These are phyloP conservation scores for Pythium angustatum DNA, from an alignment of 352 stramenopile species.

Conservation along the genomic window DNA sequence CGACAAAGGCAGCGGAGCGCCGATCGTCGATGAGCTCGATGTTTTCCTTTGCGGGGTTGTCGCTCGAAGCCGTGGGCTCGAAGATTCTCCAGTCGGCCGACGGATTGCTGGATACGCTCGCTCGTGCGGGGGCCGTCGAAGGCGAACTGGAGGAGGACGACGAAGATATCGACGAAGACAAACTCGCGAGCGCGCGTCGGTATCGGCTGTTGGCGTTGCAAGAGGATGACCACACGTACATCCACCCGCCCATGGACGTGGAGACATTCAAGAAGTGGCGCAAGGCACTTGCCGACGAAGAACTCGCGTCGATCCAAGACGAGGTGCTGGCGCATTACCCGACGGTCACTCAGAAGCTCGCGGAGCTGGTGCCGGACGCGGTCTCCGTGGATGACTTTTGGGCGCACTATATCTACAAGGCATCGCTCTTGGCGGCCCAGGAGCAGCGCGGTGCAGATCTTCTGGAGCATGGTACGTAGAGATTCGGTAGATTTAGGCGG, in stretches of 20 bases:
- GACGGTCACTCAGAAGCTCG: conserved; percentile 52
- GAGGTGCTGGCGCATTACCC: conserved; percentile 70
- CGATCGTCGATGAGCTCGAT: conserved; percentile 42
- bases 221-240: conserved; percentile 65
- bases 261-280: conserved; percentile 75
- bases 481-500: conserved; percentile 2
- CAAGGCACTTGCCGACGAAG: conserved; percentile 29
- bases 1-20: neutral
- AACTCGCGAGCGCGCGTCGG: conserved; percentile 43
- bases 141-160: conserved; percentile 35
- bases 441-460: conserved; percentile 64
- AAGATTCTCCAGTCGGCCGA: conserved; percentile 75
- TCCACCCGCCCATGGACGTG: conserved; percentile 49
- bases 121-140: conserved; percentile 34
- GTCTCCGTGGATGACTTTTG: conserved; percentile 61
- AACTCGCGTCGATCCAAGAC: conserved; percentile 45
- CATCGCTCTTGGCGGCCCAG: conserved; percentile 62
- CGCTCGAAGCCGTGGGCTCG: conserved; percentile 59
- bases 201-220: conserved; percentile 66
- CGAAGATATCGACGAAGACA: conserved; percentile 37
- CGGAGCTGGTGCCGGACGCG: conserved; percentile 55
- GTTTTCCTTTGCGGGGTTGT: conserved; percentile 56
- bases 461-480: conserved; percentile 56
- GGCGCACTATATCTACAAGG: conserved; percentile 78
- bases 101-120: conserved; percentile 53